Evolutionary conservation across 768 basidiomycete species (phyloP).

Genomic region (Aureoboletus auriporus): DNA sequence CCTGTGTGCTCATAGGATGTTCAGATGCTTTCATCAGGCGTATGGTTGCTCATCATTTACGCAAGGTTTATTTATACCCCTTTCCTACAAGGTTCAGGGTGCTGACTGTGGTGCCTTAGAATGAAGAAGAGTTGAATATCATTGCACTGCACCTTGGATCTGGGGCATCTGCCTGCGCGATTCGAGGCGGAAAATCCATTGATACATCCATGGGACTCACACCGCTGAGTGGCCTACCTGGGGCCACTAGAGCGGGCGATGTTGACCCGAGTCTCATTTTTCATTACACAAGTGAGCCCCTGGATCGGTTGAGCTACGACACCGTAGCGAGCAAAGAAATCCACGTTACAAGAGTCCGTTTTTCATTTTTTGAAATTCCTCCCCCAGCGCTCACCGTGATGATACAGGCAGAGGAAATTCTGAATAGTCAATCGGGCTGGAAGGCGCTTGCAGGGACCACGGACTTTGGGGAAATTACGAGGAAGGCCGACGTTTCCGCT

Average conservation of each 20-base stretch:
- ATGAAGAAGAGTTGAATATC: conserved; percentile 53
- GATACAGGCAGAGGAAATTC: conserved; percentile 62
- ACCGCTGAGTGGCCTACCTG: conserved; percentile 82
- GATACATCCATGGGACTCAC: conserved; percentile 94
- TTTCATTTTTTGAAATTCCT: background rate
- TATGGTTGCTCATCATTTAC: conserved; percentile 53
- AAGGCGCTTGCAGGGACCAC: conserved; percentile 76
- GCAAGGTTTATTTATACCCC: conserved; percentile 42
- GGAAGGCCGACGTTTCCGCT: conserved; percentile 31
- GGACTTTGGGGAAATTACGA: conserved; percentile 70
- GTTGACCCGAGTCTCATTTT: conserved; percentile 88
- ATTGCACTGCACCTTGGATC: conserved; percentile 87
- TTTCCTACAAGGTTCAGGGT: background rate
- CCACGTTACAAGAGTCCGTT: conserved; percentile 47
- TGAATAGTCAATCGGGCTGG: conserved; percentile 77
- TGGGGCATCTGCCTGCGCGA: conserved; percentile 82
- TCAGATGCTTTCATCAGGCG: conserved; percentile 67
- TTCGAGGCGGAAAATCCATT: conserved; percentile 65
- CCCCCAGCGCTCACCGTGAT: background rate
- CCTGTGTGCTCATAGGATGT: background rate
- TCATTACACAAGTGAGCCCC: conserved; percentile 60
- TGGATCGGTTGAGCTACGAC: conserved; percentile 48
- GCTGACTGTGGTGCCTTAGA: conserved; percentile 24
- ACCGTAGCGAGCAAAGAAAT: conserved; percentile 42
- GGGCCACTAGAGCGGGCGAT: conserved; percentile 80